phyloP scores from a whole-genome alignment of 352 stramenopile genomes.

The Phytophthora pluvialis region DNA sequence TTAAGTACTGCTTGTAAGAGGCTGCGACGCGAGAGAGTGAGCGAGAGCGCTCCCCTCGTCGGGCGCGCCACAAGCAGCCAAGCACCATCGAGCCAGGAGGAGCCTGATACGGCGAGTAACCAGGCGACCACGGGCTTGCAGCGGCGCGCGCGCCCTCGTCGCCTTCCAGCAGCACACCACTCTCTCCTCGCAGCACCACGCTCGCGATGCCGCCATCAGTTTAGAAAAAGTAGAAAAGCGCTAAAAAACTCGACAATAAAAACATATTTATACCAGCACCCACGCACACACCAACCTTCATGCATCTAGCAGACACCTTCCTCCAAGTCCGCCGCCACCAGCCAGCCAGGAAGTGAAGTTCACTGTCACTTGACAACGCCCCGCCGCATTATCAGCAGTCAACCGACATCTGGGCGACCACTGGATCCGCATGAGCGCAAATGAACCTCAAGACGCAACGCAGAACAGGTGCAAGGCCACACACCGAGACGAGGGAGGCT shows the following conservation, averaged over 20 bases:
- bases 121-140: slow-evolving; percentile 23
- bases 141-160: slow-evolving; percentile 20
- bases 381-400: background rate
- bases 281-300: slow-evolving; percentile 22
- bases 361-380: background rate
- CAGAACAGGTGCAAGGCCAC: slow-evolving; percentile 7
- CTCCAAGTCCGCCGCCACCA: background rate
- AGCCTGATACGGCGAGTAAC: slow-evolving; percentile 13
- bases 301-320: background rate
- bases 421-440: slow-evolving; percentile 16
- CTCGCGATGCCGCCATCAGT: slow-evolving; percentile 37
- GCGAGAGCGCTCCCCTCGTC: slow-evolving; percentile 10
- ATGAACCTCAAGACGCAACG: slow-evolving; percentile 7
- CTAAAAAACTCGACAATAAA: slow-evolving; percentile 59
- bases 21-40: slow-evolving; percentile 32
- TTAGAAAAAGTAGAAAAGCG: slow-evolving; percentile 77
- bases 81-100: slow-evolving; percentile 19
- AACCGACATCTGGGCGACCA: slow-evolving; percentile 1
- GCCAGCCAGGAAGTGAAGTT: background rate
- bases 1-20: slow-evolving; percentile 69
- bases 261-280: slow-evolving; percentile 59
- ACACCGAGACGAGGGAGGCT: slow-evolving; percentile 11
- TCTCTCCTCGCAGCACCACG: slow-evolving; percentile 11
- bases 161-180: slow-evolving; percentile 16
- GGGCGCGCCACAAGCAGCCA: slow-evolving; percentile 19